Evolutionary conservation across 1,284 basidiomycete species (phyloP), one percentile per base, ranked within the genome.

Genomic region (Sanguinoderma infundibulare): DNA sequence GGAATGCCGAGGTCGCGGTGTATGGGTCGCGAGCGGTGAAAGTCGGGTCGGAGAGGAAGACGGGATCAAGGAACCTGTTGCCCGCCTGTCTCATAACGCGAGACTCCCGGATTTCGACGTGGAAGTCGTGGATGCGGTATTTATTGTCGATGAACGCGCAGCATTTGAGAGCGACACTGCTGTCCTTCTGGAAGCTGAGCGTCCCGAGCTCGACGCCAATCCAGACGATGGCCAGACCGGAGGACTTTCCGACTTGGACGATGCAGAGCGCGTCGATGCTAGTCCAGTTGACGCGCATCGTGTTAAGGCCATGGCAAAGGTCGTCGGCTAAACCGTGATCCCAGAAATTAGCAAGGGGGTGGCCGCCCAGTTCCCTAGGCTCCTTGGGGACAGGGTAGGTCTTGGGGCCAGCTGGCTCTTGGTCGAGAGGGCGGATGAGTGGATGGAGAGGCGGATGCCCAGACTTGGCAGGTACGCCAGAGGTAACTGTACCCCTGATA

Each of bases 181-280:
- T 26, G 26, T 64, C 67, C 4, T 55, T 47, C 30, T 57, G 53
- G 47, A 9, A n/a, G 44, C 57, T 28, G 55, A 65, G 65, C 50
- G 58, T 34, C 14, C n/a, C 55, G 36, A 46, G 64, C 30, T 38
- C 20, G 15, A 66, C 62, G 3, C 69, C 61, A 22, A 70, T 50
- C 53, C 53, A 60, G 59, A 68, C 39, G 28, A 65, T 39, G 49
- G 57, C 58, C 20, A 54, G 53, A 32, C 24, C 30, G 44, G 38
- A 35, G 32, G 58, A 14, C 26, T 69, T 50, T 17, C 40, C 55
- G 51, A 26, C 55, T 17, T 44, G 2, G 34, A 30, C 68, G 55
- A 72, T 69, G 53, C 73, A 67, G 55, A 73, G 67, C 52, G 70
- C 47, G 22, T 74, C 70, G 14, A 69, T 68, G 54, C 62, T 72